Base-by-base conservation (phyloP, 73 alveolate genomes). In the Paramecium primaurelia region DNA sequence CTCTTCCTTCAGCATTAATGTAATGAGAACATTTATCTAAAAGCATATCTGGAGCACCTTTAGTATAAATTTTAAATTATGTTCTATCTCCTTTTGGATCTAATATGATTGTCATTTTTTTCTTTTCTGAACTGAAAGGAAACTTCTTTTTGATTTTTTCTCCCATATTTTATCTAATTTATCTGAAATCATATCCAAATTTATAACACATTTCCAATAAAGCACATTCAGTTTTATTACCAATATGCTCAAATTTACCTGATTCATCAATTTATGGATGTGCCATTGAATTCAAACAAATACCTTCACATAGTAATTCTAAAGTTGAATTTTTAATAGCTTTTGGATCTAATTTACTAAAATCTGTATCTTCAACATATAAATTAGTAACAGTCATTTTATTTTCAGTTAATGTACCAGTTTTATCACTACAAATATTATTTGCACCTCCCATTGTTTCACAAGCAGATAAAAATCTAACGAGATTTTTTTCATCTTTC, bases 401-500 rank as follows among this genome's bases (percentile, higher is more conserved):
- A 54, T 98, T 98, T 92, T 96, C 96, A 64, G 99, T 97, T 10
- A 97, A 96, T 49, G 99, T 97, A 34, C 99, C 99, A 30, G 99
- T 97, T 93, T 97, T 97, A 92, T 97, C 99, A 36, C 99, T 93
- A 90, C 99, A 97, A 49, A 97, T 97, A 83, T 96, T 95, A 49
- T 95, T 95, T 34, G 98, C 99, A 32, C 98, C 98, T 11, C 99
- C 99, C 99, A 97, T 97, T 44, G 99, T 96, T 92, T 97, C 99
- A 51, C 97, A 95, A 86, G 98, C 97, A 92, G 94, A 98, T 59
- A 97, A 96, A 92, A 93, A 97, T 95, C 98, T 96, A 26, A 97
- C 99, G 49, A 97, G 93, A 94, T 97, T 97, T 88, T 97, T 97
- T 93, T 97, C 97, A 54, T 97, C 95, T 93, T 96, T 97, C 99